Evolutionary conservation across 2,329 filamentous ascomycete genomes (phyloP), one percentile per base, ranked within the genome.

Genomic region (Proliferodiscus dingleyae): DNA sequence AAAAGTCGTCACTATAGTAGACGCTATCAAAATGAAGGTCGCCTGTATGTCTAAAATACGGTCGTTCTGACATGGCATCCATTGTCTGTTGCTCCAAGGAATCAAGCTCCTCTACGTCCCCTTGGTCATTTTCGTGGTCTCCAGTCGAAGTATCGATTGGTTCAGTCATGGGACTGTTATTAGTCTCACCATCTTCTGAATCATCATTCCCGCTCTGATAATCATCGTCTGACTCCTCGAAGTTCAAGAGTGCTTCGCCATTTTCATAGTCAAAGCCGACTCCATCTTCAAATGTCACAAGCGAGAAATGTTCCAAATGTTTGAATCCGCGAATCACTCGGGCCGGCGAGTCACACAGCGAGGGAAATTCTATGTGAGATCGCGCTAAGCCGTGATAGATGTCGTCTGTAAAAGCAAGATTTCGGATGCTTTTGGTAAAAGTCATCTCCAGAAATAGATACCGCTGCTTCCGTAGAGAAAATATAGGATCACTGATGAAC

Each of bases 401-500:
- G 3, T 47, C 40, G 23, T 18, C 26, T 3, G 28, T 18, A 8
- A 51, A 43, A 8, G 53, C 50, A 18, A 55, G 9, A 40, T 47
- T 44, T 29, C 29, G 29, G 2, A 55, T 29, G 10, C 19, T 28
- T 15, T 38, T 47, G 15, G 41, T 23, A 39, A 23, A 33, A 18
- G 43, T 47, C 8, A 42, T 45, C n/a, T 37, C 30, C 26, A 45
- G 26, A 10, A 54, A 45, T 4, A 32, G 19, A 18, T 23, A 37
- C 18, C 46, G 37, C 9, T 47, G 41, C 11, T 42, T 36, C 22
- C 43, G 39, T 6, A 54, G 39, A 16, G 36, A 16, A 24, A 53
- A 51, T 19, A 46, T 43, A 9, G 37, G 44, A 30, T 54, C 54
- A 22, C 51, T 50, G 44, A 54, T 45, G 32, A 50, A 53, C 28